Evolutionary conservation across 257 asterid species (phyloP).

Genomic region (Mentha longifolia): DNA sequence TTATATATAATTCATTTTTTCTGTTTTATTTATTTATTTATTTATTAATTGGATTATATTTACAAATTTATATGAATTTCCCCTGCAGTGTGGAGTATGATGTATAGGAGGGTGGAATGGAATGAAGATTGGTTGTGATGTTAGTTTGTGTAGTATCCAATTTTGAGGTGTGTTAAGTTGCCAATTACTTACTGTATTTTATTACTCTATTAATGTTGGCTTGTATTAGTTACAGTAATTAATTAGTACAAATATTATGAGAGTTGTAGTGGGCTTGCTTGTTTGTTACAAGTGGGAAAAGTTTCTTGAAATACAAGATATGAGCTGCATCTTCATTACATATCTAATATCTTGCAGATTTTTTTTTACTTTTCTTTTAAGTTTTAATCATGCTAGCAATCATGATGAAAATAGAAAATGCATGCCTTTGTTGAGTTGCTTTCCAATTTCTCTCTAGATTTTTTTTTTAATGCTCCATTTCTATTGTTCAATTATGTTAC

Average conservation of each 20-base stretch:
- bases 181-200: slow-evolving; percentile 21
- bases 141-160: slow-evolving; percentile 34
- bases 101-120: slow-evolving; percentile 37
- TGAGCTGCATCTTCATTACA: slow-evolving; percentile 11
- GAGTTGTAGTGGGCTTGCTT: slow-evolving; percentile 32
- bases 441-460: background rate
- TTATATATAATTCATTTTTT: background rate
- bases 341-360: too few relatives aligned
- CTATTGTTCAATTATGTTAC: background rate
- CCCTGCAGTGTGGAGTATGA: slow-evolving; percentile 43
- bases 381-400: background rate
- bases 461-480: background rate
- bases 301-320: slow-evolving; percentile 31
- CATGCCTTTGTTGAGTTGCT: background rate
- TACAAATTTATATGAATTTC: too few relatives aligned
- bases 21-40: too few relatives aligned
- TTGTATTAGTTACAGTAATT: slow-evolving; percentile 23
- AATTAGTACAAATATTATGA: slow-evolving; percentile 28
- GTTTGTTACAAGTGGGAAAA: slow-evolving; percentile 30
- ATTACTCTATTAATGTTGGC: slow-evolving; percentile 30
- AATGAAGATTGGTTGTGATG: slow-evolving; percentile 46
- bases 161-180: slow-evolving; percentile 60
- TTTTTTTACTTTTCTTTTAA: background rate
- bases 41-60: too few relatives aligned
- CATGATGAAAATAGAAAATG: background rate